Conservation (phyloP, 768 basidiomycete genomes). For the Lenzites betulinus region DNA sequence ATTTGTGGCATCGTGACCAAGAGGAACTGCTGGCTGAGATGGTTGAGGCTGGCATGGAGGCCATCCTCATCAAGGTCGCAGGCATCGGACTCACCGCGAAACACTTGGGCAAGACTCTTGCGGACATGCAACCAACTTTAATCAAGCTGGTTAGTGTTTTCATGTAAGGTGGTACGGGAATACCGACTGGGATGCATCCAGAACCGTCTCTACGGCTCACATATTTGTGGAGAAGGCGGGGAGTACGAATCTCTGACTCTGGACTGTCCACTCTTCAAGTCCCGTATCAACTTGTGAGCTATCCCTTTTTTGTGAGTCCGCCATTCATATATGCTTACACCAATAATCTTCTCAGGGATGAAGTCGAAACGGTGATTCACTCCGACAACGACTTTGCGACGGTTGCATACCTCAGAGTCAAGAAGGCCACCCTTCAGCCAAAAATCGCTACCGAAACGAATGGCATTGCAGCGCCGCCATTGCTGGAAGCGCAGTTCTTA, state of each 20-base stretch:
- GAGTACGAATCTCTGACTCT: constrained; percentile 96
- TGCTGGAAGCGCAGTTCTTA: constrained; percentile 51
- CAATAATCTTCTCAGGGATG: constrained; percentile 40
- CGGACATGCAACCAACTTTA: constrained; percentile 73
- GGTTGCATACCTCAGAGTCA: constrained; percentile 88
- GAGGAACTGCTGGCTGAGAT: constrained; percentile 83
- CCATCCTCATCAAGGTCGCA: constrained; percentile 92
- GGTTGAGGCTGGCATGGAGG: constrained; percentile 76
- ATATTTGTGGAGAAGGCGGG: constrained; percentile 96
- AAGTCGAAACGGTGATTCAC: constrained; percentile 73
- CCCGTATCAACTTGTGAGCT: constrained; percentile 68
- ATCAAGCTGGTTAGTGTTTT: constrained; percentile 59
- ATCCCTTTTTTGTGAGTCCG: too few relatives aligned
- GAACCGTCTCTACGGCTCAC: constrained; percentile 84
- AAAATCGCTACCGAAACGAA: constrained; percentile 42
- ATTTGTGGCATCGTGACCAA: constrained; percentile 95
- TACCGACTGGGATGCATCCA: constrained; percentile 31
- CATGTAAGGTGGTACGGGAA: not conserved
- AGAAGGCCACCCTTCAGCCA: constrained; percentile 58
- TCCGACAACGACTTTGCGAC: constrained; percentile 84
- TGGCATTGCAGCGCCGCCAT: constrained; percentile 45
- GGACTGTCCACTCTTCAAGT: constrained; percentile 87
- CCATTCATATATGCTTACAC: not conserved
- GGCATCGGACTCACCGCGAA: constrained; percentile 82
- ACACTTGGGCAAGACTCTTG: constrained; percentile 79